Conservation (phyloP, 2,329 filamentous ascomycete genomes). For the Colletotrichum magnum region DNA sequence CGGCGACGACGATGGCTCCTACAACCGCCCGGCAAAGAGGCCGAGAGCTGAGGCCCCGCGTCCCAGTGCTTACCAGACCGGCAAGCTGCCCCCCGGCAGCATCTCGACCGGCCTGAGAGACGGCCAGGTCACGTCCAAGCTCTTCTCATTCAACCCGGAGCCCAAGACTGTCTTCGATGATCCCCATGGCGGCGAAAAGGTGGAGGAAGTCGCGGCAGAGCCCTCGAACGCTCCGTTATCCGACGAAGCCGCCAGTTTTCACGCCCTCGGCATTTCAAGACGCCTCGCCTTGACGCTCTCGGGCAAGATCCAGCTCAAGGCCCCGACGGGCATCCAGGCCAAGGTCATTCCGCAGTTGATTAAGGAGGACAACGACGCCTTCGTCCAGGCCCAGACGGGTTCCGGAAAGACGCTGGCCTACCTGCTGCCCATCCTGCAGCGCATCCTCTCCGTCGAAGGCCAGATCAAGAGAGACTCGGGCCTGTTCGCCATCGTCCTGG, state of each 20-base stretch:
- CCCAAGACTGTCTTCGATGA: conserved; percentile 75
- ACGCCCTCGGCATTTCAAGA: conserved; percentile 84
- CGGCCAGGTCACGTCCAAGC: conserved; percentile 83
- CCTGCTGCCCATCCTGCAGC: conserved; percentile 89
- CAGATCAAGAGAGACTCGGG: conserved; percentile 86
- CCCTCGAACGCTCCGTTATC: conserved; percentile 93
- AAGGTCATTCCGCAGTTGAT: conserved; percentile 87
- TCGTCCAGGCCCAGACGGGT: conserved; percentile 96
- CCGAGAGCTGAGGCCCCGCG: conserved; percentile 54
- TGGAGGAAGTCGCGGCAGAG: conserved; percentile 68
- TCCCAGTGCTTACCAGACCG: conserved; percentile 51
- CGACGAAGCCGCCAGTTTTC: conserved; percentile 88
- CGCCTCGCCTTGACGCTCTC: conserved; percentile 86
- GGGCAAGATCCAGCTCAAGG: conserved; percentile 88
- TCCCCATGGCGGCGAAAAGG: conserved; percentile 56
- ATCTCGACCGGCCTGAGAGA: conserved; percentile 45
- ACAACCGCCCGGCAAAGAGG: conserved; percentile 59
- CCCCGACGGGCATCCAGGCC: conserved; percentile 95
- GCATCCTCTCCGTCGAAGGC: conserved; percentile 83
- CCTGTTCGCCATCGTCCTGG: conserved; percentile 92
- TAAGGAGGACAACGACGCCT: conserved; percentile 87
- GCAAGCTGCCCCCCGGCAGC: conserved; percentile 54
- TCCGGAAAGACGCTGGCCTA: conserved; percentile 99
- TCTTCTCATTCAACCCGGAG: conserved; percentile 91
- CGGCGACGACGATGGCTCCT: conserved; percentile 47